phyloP scores from a whole-genome alignment of 2,329 filamentous ascomycete species.

The Scedosporium minutisporum region DNA sequence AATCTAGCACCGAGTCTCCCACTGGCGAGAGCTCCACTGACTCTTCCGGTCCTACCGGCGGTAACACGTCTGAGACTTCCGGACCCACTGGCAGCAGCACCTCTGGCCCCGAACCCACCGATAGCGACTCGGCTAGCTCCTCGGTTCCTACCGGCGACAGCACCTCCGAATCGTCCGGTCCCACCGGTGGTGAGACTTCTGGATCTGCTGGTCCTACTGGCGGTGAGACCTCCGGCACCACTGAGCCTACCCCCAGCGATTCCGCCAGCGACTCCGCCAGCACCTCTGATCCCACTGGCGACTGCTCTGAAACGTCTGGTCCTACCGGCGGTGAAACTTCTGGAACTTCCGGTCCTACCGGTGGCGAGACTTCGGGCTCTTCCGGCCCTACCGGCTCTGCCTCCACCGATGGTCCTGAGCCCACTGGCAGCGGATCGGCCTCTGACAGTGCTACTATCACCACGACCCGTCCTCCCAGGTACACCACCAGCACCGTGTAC shows the following conservation, averaged over 20 bases:
- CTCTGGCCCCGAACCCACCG: neutral
- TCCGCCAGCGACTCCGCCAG: neutral
- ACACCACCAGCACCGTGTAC: constrained; percentile 18
- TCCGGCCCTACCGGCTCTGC: no score
- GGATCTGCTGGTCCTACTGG: constrained; percentile 10
- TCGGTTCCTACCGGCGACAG: no score
- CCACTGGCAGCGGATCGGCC: no score
- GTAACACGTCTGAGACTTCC: no score
- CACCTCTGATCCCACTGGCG: neutral
- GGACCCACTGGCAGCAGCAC: no score
- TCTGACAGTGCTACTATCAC: neutral
- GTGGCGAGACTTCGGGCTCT: neutral
- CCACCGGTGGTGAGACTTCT: constrained; percentile 9
- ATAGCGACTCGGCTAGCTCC: neutral
- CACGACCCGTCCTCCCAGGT: constrained; percentile 6
- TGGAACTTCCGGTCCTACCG: neutral
- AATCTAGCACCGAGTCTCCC: no score
- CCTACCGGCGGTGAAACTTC: neutral
- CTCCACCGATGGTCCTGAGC: no score
- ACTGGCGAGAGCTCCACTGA: no score
- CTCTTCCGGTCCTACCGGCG: no score
- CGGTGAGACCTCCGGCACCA: constrained; percentile 6
- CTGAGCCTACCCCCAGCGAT: constrained; percentile 5
- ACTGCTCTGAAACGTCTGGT: neutral
- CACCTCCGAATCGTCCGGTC: neutral